phyloP scores from a whole-genome alignment of 169 alveolate species.

The Eimeria necatrix region DNA sequence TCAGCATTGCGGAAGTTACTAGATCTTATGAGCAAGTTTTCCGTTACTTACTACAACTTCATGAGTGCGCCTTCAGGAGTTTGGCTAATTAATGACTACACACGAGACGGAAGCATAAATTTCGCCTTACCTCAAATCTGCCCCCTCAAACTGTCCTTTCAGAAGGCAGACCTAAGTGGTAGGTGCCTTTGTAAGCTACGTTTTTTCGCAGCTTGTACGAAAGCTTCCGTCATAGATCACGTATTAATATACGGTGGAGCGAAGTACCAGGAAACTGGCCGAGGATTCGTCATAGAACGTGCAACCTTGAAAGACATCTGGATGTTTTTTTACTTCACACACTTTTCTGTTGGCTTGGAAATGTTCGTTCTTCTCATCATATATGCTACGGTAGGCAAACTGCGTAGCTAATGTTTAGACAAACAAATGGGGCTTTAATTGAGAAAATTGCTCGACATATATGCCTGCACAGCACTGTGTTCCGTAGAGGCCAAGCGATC shows the following conservation, averaged over 20 bases:
- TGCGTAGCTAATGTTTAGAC: background rate
- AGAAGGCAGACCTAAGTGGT: background rate
- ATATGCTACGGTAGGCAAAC: conserved; percentile 69
- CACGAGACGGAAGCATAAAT: background rate
- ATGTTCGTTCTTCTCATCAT: conserved; percentile 71
- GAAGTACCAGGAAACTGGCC: conserved; percentile 80
- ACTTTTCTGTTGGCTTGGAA: conserved; percentile 76
- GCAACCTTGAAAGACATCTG: conserved; percentile 76
- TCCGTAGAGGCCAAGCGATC: background rate
- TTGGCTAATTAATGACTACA: background rate
- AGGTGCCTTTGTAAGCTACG: background rate
- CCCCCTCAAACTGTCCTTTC: background rate
- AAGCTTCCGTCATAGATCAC: conserved; percentile 78
- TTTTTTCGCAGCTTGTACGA: conserved; percentile 73
- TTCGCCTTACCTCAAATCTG: too few relatives aligned
- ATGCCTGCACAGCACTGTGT: too few relatives aligned
- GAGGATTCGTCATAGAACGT: conserved; percentile 77
- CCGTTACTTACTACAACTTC: conserved; percentile 79
- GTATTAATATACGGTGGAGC: conserved; percentile 81
- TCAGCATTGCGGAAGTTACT: conserved; percentile 70
- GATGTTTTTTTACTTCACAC: conserved; percentile 79
- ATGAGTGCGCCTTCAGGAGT: conserved; percentile 52
- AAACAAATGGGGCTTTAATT: background rate
- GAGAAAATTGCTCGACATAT: too few relatives aligned
- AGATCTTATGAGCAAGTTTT: conserved; percentile 70